Evolutionary conservation across 2,329 filamentous ascomycete genomes (phyloP).

Genomic region (Bipolaris oryzae): DNA sequence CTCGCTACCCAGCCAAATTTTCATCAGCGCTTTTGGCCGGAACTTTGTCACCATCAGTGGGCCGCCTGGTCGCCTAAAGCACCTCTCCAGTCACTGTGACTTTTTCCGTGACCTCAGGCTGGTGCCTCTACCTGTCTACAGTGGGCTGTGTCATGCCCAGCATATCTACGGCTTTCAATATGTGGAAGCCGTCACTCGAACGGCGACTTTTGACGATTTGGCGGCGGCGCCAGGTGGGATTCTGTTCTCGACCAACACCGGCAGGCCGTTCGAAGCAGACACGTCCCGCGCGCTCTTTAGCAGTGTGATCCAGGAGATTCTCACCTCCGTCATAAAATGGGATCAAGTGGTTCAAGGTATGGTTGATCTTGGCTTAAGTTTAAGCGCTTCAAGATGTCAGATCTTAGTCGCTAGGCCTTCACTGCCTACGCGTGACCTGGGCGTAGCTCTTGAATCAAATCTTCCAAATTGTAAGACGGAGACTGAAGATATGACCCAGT

Average conservation of each 20-base stretch:
- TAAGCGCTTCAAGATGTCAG: too few relatives aligned
- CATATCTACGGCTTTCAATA: background rate
- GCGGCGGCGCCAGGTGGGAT: too few relatives aligned
- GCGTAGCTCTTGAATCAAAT: background rate
- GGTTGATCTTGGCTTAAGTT: background rate
- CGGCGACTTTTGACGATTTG: background rate
- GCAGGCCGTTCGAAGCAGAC: background rate
- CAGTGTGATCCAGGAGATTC: background rate
- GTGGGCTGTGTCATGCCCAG: background rate
- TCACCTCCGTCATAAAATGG: background rate
- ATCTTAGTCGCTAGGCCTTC: background rate
- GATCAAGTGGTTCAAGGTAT: background rate
- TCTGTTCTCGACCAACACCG: background rate
- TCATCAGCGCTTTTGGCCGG: background rate
- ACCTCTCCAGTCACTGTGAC: background rate
- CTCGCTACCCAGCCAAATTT: background rate
- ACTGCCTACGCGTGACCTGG: background rate
- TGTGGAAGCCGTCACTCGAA: background rate
- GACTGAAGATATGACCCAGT: background rate
- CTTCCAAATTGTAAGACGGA: background rate
- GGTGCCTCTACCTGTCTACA: background rate
- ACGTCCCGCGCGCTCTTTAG: background rate
- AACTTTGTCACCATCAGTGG: background rate
- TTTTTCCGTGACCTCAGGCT: background rate
- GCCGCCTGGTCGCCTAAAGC: background rate